Base-by-base conservation (phyloP, 768 basidiomycete genomes). In the Leccinellum albellum region DNA sequence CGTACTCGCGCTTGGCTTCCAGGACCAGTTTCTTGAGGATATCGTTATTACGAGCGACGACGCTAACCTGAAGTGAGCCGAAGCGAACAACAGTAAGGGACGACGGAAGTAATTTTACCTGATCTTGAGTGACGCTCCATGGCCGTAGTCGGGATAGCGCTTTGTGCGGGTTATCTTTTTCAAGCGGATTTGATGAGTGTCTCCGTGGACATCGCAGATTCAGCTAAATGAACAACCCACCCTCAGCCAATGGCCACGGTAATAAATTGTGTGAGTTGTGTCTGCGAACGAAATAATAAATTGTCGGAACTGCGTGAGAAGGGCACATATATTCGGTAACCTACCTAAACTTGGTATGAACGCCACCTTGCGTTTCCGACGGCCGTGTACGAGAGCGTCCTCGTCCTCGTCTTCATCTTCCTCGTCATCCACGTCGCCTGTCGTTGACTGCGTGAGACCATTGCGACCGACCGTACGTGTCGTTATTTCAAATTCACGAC, bases 401-500 rank as follows among this genome's bases (percentile, higher is more conserved):
- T 83, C 82, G 6, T 79, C 80, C 21, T 82, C 83, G 1, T 81
- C 82, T 7, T 84, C 86, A 6, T 88, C 86, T 6, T 88, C 86
- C n/a, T 89, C 88, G 10, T 90, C 89, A 42, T 90, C 87, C 50
- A 91, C 56, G 66, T 92, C 89, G 24, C 91, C 91, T 7, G 86
- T 78, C 0, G 88, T 89, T 33, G 81, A 76, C 62, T 86, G 80
- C 50, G 78, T 84, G 62, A 91, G 74, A 49, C 83, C 82, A 59
- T 79, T 82, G 42, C 88, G 83, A 51, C 82, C 80, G 17, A 82
- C 76, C 6, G 88, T 80, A 49, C 90, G 87, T 14, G 91, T 93
- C 14, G 89, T 92, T 61, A 93, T 92, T 71, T 93, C 91, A 68
- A 93, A 93, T 71, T 93, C 91, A 46, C 91, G 81, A 70, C 89